Base-by-base conservation (phyloP, 108 stramenopile genomes). In the Skeletonema potamos region DNA sequence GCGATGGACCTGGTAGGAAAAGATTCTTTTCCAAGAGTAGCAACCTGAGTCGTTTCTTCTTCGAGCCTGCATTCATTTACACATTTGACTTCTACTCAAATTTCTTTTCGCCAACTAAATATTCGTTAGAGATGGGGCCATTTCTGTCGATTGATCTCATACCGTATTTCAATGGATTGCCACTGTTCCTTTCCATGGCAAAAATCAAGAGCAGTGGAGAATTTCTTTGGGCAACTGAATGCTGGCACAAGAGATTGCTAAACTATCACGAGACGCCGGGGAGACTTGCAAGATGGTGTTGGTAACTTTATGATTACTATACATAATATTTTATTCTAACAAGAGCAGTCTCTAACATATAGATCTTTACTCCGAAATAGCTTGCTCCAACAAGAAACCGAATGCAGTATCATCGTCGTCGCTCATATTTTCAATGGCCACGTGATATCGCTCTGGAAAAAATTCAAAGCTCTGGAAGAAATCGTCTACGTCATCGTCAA, bases 91-190 rank as follows among this genome's bases (percentile, higher is more conserved):
- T 77, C 24, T 82, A 54, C 48, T 34, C 66, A 15, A 82, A 82
- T 58, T 77, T 72, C 72, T 82, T 82, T 54, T 73, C 76, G 44
- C 81, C 81, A 15, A 27, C 71, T 11, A 54, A 63, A 15, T 54
- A 72, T 60, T 59, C 72, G 4, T 48, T 82, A 20, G 81, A 82
- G 64, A 54, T 82, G 12, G 72, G 76, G 1, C 71, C 76, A 15
- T 77, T n/a, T n/a, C n/a, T 82, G 33, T 77, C 81, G 15, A 28
- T 82, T 11, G 76, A 82, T 65, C 18, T 82, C 15, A 78, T 78
- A 59, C 82, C 82, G 11, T 82, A 74, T 30, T 82, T 82, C 72
- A 82, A 78, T 41, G 82, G 82, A 12, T 77, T 67, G 7, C 82
- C 82, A 1, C 51, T 82, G 22, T 78, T 82, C 22, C 62, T 82